Conservation (phyloP, 2,329 filamentous ascomycete genomes). For the Penicillium sp. region DNA sequence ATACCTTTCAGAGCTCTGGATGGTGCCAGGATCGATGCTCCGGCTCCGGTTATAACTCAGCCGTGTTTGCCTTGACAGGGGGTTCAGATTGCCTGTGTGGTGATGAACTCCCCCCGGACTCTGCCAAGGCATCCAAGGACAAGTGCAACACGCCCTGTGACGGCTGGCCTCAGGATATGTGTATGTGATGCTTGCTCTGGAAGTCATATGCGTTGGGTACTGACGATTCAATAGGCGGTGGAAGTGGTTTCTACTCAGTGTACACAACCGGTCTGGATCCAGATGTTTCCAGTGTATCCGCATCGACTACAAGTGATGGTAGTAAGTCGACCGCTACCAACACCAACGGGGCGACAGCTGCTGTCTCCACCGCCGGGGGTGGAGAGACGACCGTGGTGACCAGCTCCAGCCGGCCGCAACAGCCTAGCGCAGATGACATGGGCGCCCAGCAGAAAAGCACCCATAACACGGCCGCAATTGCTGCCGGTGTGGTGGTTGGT, state of each 20-base stretch:
- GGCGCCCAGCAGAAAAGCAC: constrained; percentile 31
- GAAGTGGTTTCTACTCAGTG: constrained; percentile 49
- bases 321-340: constrained; percentile 7
- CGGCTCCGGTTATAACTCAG: constrained; percentile 36
- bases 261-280: constrained; percentile 49
- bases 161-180: constrained; percentile 59
- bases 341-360: constrained; percentile 3
- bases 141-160: constrained; percentile 64
- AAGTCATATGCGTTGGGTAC: neutral
- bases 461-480: constrained; percentile 77
- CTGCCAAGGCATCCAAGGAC: constrained; percentile 51
- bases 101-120: constrained; percentile 58
- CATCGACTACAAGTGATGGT: constrained; percentile 18
- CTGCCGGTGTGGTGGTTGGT: constrained; percentile 80
- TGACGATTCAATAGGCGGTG: constrained; percentile 50
- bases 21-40: constrained; percentile 53
- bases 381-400: constrained; percentile 37
- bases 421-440: constrained; percentile 7
- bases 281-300: constrained; percentile 33
- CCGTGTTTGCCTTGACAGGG: constrained; percentile 60
- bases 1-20: constrained; percentile 52
- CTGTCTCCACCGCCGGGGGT: constrained; percentile 23
- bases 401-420: constrained; percentile 21
- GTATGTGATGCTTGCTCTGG: constrained; percentile 47
- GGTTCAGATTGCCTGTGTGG: constrained; percentile 70